Evolutionary conservation across 345 rosid genomes (phyloP), one percentile per base, ranked within the genome.

Genomic region (Stellera chamaejasme): DNA sequence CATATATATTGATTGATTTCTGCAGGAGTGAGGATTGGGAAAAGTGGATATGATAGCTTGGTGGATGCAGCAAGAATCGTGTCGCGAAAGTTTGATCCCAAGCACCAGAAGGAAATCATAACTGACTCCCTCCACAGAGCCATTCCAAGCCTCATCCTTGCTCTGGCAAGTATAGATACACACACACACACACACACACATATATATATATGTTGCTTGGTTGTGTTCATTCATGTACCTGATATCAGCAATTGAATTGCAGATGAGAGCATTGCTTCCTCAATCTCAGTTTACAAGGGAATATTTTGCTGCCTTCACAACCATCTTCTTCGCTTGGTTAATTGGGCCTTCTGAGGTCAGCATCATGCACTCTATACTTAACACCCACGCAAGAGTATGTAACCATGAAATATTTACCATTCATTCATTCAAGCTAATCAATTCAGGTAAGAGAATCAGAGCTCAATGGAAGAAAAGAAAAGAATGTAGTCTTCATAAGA

Each of bases 251-350:
- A 19, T 19, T 19, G 23, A 3, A 32, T 32, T 32, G 58, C 85
- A 93, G 97, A 73, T 89, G 57, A 75, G 72, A 66, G 58, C 64
- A 27, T 13, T 82, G 72, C 53, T 89, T 42, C 97, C 97, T 2
- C 66, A 75, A 23, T 77, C 87, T 46, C 81, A 68, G 70, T 71
- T 81, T 43, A 66, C 82, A 28, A 80, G 99, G 62, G 97, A 93
- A 68, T 73, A 75, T 42, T 93, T 81, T 13, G 97, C 99, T 0
- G 71, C 75, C 61, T 89, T 87, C 76, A 89, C 96, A 59, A 83
- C 96, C 4, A 47, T 87, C 43, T 93, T 82, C 59, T 93, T 93
- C 10, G 69, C 77, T 48, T 93, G 99, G 99, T 83, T 93, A 39
- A 65, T 87, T 45, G 99, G 99, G 58, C 83, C 85, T 2, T 84